Conservation (phyloP, 768 basidiomycete genomes). For the Tricholoma saponaceum region DNA sequence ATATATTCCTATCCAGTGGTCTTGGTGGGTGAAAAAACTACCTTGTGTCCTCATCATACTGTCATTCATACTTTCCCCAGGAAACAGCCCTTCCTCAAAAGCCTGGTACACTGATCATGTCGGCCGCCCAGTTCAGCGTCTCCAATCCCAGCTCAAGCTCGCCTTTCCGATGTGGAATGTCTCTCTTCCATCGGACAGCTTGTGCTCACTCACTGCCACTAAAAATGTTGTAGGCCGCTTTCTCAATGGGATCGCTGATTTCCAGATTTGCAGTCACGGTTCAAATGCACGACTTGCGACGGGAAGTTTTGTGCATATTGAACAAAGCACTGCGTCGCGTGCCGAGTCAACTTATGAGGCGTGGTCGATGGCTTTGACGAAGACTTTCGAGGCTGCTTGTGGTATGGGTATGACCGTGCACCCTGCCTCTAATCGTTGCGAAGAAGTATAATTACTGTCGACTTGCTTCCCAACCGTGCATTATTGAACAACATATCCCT, state of each 20-base stretch:
- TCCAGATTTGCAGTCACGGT: slow-evolving; percentile 25
- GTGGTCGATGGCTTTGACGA: slow-evolving; percentile 31
- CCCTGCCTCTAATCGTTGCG: too few species aligned
- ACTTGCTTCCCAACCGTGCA: too few species aligned
- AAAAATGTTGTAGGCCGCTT: slow-evolving; percentile 42
- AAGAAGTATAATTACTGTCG: too few species aligned
- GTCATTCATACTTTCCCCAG: too few species aligned
- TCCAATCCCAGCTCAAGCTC: slow-evolving; percentile 24
- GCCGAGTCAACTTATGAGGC: slow-evolving; percentile 18
- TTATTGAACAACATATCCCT: too few species aligned
- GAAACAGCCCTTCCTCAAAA: slow-evolving; percentile 18
- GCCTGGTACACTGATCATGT: slow-evolving; percentile 34
- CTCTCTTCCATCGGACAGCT: slow-evolving; percentile 37
- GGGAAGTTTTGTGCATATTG: slow-evolving; percentile 40
- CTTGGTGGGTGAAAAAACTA: slow-evolving; percentile 28
- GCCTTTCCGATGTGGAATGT: slow-evolving; percentile 33
- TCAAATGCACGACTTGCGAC: slow-evolving; percentile 21
- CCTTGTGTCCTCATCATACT: not conserved
- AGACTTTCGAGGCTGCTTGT: slow-evolving; percentile 22
- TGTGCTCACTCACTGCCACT: slow-evolving; percentile 38
- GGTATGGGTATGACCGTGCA: too few species aligned
- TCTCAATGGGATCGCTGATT: slow-evolving; percentile 31
- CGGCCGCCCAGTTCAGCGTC: slow-evolving; percentile 32
- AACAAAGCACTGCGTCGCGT: slow-evolving; percentile 30
- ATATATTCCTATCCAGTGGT: slow-evolving; percentile 42